Evolutionary conservation across 2,329 filamentous ascomycete species (phyloP), one percentile per base, ranked within the genome.

Genomic region (Ophiostoma piceae): DNA sequence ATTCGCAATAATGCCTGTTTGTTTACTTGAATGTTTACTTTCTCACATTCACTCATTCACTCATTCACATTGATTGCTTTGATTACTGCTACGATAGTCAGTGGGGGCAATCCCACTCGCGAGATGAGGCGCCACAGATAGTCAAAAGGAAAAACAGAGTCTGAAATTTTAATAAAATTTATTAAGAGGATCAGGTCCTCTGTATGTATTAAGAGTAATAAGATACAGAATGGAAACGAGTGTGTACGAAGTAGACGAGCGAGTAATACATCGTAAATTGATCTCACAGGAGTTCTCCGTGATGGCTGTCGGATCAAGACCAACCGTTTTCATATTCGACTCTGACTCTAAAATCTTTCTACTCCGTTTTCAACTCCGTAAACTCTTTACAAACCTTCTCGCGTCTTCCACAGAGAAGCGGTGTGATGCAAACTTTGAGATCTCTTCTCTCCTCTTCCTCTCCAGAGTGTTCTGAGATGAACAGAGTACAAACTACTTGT

Each of bases 371-470:
- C 4, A 6, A 7, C 43, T 47, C 43, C 19, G 43, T 47, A 47
- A n/a, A 47, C 16, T 19, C 7, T 3, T 12, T 12, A 9, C 39
- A 41, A 14, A 41, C 12, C 16, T 57, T 57, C 51, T 57, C 51
- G 51, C 51, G n/a, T 26, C 51, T 26, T 62, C 57, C 57, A 62
- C 26, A 29, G 57, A 62, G 26, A 62, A 32, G 57, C 57, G 57
- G 57, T 62, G 57, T 62, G 57, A 29, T 62, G 57, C 57, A 62
- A 26, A 26, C n/a, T 62, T 19, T 26, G 26, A 62, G 14, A 47
- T 47, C 43, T 12, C 39, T 41, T 9, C 26, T 29, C 26, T 29
- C 39, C 39, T 41, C 8, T 14, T 19, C 4, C 14, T 19, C 14
- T 47, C 6, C 43, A 19, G 14, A 43, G 41, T 14, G 16, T 11